Base-by-base conservation (phyloP, 768 basidiomycete genomes). In the Mycena pura region DNA sequence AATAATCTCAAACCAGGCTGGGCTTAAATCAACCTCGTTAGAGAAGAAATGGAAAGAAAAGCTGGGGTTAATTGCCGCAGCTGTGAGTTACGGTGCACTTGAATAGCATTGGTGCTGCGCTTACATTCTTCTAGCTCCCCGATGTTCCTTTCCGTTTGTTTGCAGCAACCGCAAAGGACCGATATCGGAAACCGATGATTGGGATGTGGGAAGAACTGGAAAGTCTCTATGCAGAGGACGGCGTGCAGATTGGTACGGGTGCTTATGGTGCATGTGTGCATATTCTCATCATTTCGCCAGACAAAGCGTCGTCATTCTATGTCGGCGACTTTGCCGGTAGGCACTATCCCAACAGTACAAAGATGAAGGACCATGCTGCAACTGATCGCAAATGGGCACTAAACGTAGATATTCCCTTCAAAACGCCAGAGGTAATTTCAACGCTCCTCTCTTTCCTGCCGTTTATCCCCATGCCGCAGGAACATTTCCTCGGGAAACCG, bases 251-350 rank as follows among this genome's bases (percentile, higher is more conserved):
- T 68, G 91, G 94, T 91, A 50, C 8, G 82, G 64, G 2, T 41
- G 24, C 45, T 31, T 9, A 15, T 41, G 28, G 1, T 4, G 31
- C 17, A 17, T 38, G 50, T 44, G 15, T 45, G 8, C 34, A 44
- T 8, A 4, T 2, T 38, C 29, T 57, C 19, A 22, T 56, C 72
- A 72, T 75, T 9, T n/a, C 27, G 29, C 0, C 68, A 95, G 94
- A 96, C 71, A 82, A 85, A 64, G 57, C 69, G 0, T 40, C 77
- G 0, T 89, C 92, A 0, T 91, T 92, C 67, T 96, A 90, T 66
- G 89, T 96, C 1, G 95, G 95, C 3, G 95, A 97, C 67, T 94
- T 93, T 2, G 95, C 94, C 11, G 95, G 95, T 11, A 85, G 95
- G 43, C 71, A 77, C 46, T 81, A 79, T 60, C 49, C 75, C 17